phyloP scores from a whole-genome alignment of 805 yeast genomes.

The Spathaspora sp. region DNA sequence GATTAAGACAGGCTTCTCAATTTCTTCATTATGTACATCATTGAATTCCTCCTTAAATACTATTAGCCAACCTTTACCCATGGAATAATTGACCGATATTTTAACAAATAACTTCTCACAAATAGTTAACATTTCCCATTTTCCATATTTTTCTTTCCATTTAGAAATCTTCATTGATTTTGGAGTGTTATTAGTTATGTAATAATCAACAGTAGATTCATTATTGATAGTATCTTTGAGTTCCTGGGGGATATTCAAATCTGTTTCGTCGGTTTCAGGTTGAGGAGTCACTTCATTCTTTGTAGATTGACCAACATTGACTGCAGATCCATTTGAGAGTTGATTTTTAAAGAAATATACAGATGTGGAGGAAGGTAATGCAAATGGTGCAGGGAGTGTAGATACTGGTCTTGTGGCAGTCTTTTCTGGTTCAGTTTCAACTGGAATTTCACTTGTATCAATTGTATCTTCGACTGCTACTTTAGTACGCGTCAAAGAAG shows the following conservation, averaged over 20 bases:
- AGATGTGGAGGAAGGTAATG: slow-evolving; percentile 43
- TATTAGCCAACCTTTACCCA: slow-evolving; percentile 33
- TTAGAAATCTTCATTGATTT: slow-evolving; percentile 37
- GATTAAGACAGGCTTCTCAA: slow-evolving; percentile 35
- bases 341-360: slow-evolving; percentile 30
- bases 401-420: slow-evolving; percentile 1
- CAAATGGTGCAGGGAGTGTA: slow-evolving; percentile 35
- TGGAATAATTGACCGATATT: slow-evolving; percentile 35
- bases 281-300: background rate
- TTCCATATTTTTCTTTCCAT: slow-evolving; percentile 40
- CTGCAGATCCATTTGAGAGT: slow-evolving; percentile 8
- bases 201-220: slow-evolving; percentile 35
- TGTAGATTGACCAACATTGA: background rate
- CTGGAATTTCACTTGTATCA: background rate
- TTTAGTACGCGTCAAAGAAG: background rate
- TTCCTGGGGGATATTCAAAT: slow-evolving; percentile 29
- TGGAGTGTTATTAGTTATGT: slow-evolving; percentile 29
- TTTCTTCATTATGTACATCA: slow-evolving; percentile 21
- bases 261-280: slow-evolving; percentile 10
- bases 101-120: slow-evolving; percentile 34
- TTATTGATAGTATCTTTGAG: slow-evolving; percentile 36
- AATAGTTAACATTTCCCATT: slow-evolving; percentile 42
- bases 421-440: background rate
- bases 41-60: slow-evolving; percentile 39
- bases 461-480: background rate